These are phyloP conservation scores for Cyclotella kingstonii DNA, from an alignment of 108 stramenopile species.

Conservation along the genomic window DNA sequence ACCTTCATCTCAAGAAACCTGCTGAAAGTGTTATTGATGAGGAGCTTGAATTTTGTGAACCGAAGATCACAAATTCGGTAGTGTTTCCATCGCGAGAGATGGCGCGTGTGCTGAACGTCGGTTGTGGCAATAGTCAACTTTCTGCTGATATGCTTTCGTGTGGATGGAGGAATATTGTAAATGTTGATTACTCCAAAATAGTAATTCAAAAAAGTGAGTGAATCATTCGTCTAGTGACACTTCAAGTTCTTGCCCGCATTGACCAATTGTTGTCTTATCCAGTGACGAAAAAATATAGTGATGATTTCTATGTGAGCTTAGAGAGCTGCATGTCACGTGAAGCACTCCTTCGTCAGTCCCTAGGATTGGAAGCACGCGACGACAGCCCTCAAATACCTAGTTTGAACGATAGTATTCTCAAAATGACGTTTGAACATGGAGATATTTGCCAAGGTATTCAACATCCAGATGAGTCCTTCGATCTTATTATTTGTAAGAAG, in stretches of 20 bases:
- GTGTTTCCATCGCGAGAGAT: conserved; percentile 55
- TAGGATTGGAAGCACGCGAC: conserved; percentile 37
- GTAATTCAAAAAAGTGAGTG: conserved; percentile 63
- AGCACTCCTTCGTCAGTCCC: conserved; percentile 6
- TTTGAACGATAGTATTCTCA: background rate
- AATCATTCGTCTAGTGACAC: background rate
- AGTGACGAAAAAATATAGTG: conserved; percentile 53
- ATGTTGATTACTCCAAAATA: conserved; percentile 72
- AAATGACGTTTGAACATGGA: conserved; percentile 64
- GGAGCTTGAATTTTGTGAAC: conserved; percentile 11
- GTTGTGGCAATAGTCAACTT: conserved; percentile 65
- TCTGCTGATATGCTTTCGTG: conserved; percentile 62
- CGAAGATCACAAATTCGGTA: background rate
- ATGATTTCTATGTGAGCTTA: conserved; percentile 31
- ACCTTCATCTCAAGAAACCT: background rate
- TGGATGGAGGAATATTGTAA: conserved; percentile 69
- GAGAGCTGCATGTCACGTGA: conserved; percentile 17
- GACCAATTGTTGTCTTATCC: background rate
- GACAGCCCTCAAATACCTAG: conserved; percentile 3
- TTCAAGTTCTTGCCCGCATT: background rate
- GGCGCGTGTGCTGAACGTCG: conserved; percentile 54
- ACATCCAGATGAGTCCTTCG: conserved; percentile 68
- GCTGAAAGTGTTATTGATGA: conserved; percentile 6
- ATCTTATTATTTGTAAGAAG: conserved; percentile 82
- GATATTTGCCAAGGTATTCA: conserved; percentile 68